Base-by-base conservation (phyloP, 768 basidiomycete genomes). In the Boletus subcaerulescens region DNA sequence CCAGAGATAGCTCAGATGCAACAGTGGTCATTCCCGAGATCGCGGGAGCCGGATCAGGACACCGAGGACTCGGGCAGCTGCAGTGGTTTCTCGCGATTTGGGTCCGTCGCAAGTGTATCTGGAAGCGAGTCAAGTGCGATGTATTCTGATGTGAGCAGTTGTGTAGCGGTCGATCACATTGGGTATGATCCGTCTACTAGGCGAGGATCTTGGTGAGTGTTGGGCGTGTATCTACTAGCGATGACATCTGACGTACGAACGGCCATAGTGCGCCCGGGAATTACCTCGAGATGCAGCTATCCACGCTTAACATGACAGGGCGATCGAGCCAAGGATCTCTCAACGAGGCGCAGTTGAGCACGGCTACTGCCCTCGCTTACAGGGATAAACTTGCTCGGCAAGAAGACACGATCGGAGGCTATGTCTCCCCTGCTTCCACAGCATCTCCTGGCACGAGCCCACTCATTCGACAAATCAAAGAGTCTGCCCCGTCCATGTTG, bases 61-160 rank as follows among this genome's bases (percentile, higher is more conserved):
- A 69, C 71, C 9, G 82, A 84, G 50, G 83, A 83, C 50, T 77
- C 81, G 20, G 73, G 58, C 18, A 77, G 79, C 13, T 84, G 79
- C 56, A 76, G 74, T 39, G 73, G 33, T 4, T 33, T 77, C 9
- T 77, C 84, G 32, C 72, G 85, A 57, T 86, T 85, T 61, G 78
- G 82, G 4, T 86, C 84, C 3, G 78, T 86, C 54, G 78, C 79
- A 5, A 85, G 84, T 10, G 69, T 84, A 38, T 78, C 80, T 9
- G 82, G 82, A 24, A 85, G 83, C 64, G 83, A 85, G 12, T 73
- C 84, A 0, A 85, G 82, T 12, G 74, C 75, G 8, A 75, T 78
- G 57, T 80, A 73, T 46, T 75, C 80, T 9, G 79, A 82, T 5
- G 71, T 76, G 43, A 70, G 72, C 56, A 73, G 70, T 35, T 70